These are phyloP conservation scores for Talaromyces adpressus DNA, from an alignment of 495 filamentous ascomycete species.

Conservation along the genomic window DNA sequence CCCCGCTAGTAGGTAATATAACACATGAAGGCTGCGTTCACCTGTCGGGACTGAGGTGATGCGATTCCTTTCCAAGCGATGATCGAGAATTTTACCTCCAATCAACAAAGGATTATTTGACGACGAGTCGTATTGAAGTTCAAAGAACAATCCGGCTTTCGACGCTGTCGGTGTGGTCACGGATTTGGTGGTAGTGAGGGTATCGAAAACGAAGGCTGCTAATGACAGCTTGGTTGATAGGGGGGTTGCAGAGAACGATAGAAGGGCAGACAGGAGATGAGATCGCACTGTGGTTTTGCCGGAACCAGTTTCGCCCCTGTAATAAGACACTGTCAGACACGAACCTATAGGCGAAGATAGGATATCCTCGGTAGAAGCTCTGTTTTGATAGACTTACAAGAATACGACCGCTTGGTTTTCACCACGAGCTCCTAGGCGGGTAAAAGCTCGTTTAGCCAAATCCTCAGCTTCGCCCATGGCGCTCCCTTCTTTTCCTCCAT, in stretches of 20 bases:
- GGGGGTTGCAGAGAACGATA: slow-evolving; percentile 84
- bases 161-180: slow-evolving; percentile 90
- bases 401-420: slow-evolving; percentile 93
- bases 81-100: slow-evolving; percentile 90
- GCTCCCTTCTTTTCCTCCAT: slow-evolving; percentile 81
- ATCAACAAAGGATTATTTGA: slow-evolving; percentile 75
- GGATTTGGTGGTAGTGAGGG: slow-evolving; percentile 96
- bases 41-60: slow-evolving; percentile 88
- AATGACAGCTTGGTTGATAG: slow-evolving; percentile 88
- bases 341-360: not conserved
- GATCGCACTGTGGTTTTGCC: slow-evolving; percentile 93
- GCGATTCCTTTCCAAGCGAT: slow-evolving; percentile 82
- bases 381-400: slow-evolving; percentile 54
- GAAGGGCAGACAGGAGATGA: slow-evolving; percentile 73
- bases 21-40: slow-evolving; percentile 89
- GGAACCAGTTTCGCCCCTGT: slow-evolving; percentile 86
- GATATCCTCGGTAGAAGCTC: not conserved
- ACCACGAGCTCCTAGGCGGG: slow-evolving; percentile 75
- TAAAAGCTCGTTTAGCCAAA: slow-evolving; percentile 75
- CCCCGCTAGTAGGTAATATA: slow-evolving; percentile 92
- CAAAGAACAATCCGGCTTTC: slow-evolving; percentile 89
- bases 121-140: slow-evolving; percentile 90
- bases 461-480: slow-evolving; percentile 84
- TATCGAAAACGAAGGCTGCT: slow-evolving; percentile 90
- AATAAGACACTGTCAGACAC: slow-evolving; percentile 5